Conservation (phyloP, 441 rosid species). For the Euphorbia celastroides region DNA sequence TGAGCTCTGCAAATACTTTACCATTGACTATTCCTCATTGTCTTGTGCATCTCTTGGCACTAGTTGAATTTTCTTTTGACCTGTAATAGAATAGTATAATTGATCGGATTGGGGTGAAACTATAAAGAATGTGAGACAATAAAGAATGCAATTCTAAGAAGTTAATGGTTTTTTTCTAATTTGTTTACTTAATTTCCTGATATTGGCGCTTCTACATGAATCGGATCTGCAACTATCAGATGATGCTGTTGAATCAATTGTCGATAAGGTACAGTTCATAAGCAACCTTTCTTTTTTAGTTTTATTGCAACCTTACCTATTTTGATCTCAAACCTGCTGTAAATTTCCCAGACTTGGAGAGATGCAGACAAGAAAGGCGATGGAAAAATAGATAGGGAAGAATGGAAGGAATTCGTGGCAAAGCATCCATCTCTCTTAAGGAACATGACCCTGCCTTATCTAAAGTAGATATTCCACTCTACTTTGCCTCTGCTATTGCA, state of each 20-base stretch:
- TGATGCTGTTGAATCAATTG: not conserved
- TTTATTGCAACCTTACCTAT: no score
- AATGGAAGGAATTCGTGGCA: conserved; percentile 43
- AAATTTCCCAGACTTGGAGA: conserved; percentile 16
- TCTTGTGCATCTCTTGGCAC: no score
- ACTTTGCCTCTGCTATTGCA: no score
- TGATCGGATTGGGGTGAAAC: no score
- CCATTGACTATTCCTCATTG: no score
- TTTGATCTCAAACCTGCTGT: conserved; percentile 8
- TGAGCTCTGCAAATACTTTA: no score
- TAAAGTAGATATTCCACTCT: conserved; percentile 37
- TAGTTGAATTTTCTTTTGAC: no score
- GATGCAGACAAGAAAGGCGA: conserved; percentile 1
- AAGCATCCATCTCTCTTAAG: conserved; percentile 63
- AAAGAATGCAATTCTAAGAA: not conserved
- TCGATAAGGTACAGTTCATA: not conserved
- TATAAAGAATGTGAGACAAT: not conserved
- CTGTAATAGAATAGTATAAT: no score
- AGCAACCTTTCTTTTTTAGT: no score
- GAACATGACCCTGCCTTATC: conserved; percentile 70
- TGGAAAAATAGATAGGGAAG: not conserved
- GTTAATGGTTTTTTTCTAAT: no score
- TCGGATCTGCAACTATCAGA: not conserved
- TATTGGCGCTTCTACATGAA: not conserved
- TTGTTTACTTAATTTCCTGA: no score